phyloP scores from a whole-genome alignment of 495 filamentous ascomycete species.

The Xylona heveae region DNA sequence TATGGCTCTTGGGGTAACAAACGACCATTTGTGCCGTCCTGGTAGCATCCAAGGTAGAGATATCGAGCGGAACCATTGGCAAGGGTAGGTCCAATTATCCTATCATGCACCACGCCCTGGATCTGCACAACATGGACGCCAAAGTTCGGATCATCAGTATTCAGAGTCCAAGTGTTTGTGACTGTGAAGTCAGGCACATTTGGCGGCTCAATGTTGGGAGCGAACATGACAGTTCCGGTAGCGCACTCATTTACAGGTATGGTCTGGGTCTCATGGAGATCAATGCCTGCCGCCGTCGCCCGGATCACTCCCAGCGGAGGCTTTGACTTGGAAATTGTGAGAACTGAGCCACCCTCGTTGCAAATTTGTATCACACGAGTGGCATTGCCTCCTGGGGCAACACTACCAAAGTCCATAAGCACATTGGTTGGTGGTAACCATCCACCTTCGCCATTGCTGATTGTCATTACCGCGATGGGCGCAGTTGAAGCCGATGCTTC shows the following conservation, averaged over 20 bases:
- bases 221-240: slow-evolving; percentile 13
- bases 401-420: slow-evolving; percentile 15
- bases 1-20: slow-evolving; percentile 12
- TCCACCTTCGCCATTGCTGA: slow-evolving; percentile 12
- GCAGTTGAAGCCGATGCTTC: slow-evolving; percentile 12
- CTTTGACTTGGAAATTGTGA: slow-evolving; percentile 17
- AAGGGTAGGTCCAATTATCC: slow-evolving; percentile 13
- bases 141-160: slow-evolving; percentile 19
- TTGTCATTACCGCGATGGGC: slow-evolving; percentile 14
- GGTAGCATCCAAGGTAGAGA: slow-evolving; percentile 16
- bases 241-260: slow-evolving; percentile 12
- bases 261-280: slow-evolving; percentile 15
- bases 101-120: slow-evolving; percentile 12
- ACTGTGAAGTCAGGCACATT: slow-evolving; percentile 10
- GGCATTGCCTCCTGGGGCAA: slow-evolving; percentile 10
- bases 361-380: slow-evolving; percentile 13
- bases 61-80: slow-evolving; percentile 9
- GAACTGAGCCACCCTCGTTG: slow-evolving; percentile 16
- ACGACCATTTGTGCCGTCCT: slow-evolving; percentile 13
- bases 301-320: background rate
- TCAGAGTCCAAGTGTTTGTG: slow-evolving; percentile 19
- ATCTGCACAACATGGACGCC: slow-evolving; percentile 16
- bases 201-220: slow-evolving; percentile 9
- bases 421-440: slow-evolving; percentile 9
- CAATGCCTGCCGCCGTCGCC: slow-evolving; percentile 4